Conservation (phyloP, 2,329 filamentous ascomycete species). For the Venturia effusa region DNA sequence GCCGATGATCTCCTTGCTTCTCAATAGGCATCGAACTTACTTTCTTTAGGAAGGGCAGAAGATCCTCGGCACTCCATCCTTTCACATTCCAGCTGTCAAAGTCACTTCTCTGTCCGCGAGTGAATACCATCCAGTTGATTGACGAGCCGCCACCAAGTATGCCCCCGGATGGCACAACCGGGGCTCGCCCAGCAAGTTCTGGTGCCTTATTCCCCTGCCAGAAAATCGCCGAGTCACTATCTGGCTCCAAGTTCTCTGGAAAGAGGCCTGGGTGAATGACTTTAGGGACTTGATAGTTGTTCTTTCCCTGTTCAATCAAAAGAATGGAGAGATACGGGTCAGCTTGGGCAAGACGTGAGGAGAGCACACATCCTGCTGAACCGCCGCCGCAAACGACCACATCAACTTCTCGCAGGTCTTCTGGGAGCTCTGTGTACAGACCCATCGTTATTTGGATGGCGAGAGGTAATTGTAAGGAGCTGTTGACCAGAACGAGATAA, state of each 20-base stretch:
- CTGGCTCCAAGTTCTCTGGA: constrained; percentile 36
- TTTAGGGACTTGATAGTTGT: constrained; percentile 40
- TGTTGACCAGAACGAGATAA: background rate
- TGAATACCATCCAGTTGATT: constrained; percentile 34
- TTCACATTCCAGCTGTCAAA: constrained; percentile 43
- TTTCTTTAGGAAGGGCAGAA: constrained; percentile 45
- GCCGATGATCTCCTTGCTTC: background rate
- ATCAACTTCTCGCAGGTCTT: constrained; percentile 35
- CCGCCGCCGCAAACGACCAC: constrained; percentile 39
- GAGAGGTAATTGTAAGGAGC: background rate
- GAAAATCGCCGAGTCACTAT: constrained; percentile 40
- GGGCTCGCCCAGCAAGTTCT: constrained; percentile 35
- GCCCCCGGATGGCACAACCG: constrained; percentile 29
- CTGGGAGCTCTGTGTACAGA: constrained; percentile 26
- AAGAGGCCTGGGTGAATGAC: constrained; percentile 44
- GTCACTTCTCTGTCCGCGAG: constrained; percentile 34
- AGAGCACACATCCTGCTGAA: constrained; percentile 39
- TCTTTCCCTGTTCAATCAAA: constrained; percentile 43
- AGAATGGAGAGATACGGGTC: constrained; percentile 40
- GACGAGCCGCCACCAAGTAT: constrained; percentile 46
- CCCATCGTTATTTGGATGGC: constrained; percentile 11
- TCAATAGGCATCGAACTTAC: constrained; percentile 14
- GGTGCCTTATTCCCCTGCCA: constrained; percentile 38
- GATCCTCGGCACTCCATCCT: constrained; percentile 42
- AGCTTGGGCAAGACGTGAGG: constrained; percentile 39